Evolutionary conservation across 768 basidiomycete species (phyloP).

Genomic region (Macrolepiota albuminosa): DNA sequence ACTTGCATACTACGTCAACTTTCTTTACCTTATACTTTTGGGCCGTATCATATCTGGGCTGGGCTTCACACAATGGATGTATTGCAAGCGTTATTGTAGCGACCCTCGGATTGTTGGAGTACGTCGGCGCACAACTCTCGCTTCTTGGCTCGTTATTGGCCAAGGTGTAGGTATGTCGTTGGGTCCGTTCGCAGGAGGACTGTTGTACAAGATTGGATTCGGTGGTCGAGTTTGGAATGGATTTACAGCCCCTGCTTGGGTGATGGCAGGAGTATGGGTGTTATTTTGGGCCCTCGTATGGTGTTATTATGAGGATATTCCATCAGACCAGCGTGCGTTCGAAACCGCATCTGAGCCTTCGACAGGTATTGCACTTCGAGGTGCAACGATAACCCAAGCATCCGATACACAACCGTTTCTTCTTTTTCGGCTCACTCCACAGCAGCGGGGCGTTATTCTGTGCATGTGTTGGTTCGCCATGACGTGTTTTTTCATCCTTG

Average conservation of each 20-base stretch:
- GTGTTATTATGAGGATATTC: conserved; percentile 11
- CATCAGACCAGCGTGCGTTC: neutral
- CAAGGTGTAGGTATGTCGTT: conserved; percentile 58
- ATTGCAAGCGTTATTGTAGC: conserved; percentile 63
- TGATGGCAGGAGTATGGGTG: conserved; percentile 52
- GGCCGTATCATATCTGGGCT: conserved; percentile 63
- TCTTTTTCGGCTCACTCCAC: conserved; percentile 12
- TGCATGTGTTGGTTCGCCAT: conserved; percentile 72
- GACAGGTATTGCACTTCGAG: conserved; percentile 2
- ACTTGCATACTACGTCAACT: conserved; percentile 52
- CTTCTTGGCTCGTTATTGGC: conserved; percentile 58
- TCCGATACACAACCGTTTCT: neutral
- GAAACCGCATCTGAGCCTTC: neutral
- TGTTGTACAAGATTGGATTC: conserved; percentile 60
- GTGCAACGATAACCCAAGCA: conserved; percentile 1
- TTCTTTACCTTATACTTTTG: conserved; percentile 65
- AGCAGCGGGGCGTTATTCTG: conserved; percentile 48
- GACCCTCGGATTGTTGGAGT: conserved; percentile 67
- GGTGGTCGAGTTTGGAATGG: conserved; percentile 51
- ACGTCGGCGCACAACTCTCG: conserved; percentile 56
- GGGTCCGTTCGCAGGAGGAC: conserved; percentile 61
- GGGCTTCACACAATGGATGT: conserved; percentile 63
- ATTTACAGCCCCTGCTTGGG: conserved; percentile 62
- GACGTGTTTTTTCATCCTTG: conserved; percentile 67
- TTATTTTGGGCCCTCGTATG: conserved; percentile 39